Base-by-base conservation (phyloP, 208 protist genomes). In the Acanthamoeba royreba region DNA sequence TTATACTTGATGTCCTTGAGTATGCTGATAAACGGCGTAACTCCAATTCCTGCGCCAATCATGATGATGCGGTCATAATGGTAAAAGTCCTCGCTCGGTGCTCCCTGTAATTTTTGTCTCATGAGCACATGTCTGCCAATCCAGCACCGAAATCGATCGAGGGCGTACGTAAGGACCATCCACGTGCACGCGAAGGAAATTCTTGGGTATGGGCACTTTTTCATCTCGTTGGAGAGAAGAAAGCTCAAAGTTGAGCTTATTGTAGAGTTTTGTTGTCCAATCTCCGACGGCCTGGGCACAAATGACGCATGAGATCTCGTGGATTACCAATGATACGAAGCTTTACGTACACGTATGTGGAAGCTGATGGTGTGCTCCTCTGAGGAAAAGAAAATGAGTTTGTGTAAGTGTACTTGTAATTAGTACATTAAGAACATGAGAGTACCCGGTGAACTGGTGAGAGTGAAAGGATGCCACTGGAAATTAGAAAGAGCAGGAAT, bases 381-480 rank as follows among this genome's bases (percentile, higher is more conserved):
- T 77, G 63, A 7, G 33, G 58, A 28, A 69, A 28, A 55, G 49
- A 55, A 55, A 19, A 55, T 9, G 9, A 19, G 13, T 25, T 55
- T 38, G 61, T 72, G 61, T 72, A 0, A 40, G 28, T 13, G 25
- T 31, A 72, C 25, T 17, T 72, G 22, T 33, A 25, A 58, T 58
- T 25, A 58, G 25, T n/a, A 25, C 52, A 58, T 58, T 58, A 58
- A 58, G 52, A 25, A 31, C 25, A n/a, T 7, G 43, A 93, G 92
- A 40, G 96, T 94, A 81, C 97, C 96, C 8, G 97, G 97, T 42
- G 96, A 89, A 25, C 95, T 97, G 0, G 96, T 97, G 52, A 98
- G 97, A 8, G 97, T 98, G 69, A 98, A 98, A 25, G 97, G 97
- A 94, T 98, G 98, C 97, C 97, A 98, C 95, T 98, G 96, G 31